These are phyloP conservation scores for Cenchrus fungigraminus DNA, from an alignment of 176 grass and related monocot genomes.

Conservation along the genomic window DNA sequence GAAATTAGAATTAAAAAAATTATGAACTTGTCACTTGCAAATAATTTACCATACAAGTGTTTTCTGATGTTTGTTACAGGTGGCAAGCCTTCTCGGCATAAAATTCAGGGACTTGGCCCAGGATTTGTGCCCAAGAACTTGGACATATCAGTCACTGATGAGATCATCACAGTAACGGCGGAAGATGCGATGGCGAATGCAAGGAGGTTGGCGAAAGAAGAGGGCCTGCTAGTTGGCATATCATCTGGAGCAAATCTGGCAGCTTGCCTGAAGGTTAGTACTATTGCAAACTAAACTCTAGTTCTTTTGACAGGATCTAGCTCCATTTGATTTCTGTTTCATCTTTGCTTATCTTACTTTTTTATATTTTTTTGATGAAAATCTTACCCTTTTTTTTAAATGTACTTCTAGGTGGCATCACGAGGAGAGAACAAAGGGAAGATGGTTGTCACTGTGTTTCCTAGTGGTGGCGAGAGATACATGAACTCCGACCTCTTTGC, in stretches of 20 bases:
- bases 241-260: constrained; percentile 79
- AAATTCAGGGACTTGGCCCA: constrained; percentile 73
- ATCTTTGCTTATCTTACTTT: no score
- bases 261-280: constrained; percentile 57
- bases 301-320: no score
- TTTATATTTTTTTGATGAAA: no score
- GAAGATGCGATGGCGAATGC: constrained; percentile 61
- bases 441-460: no score
- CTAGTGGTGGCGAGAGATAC: no score
- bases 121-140: constrained; percentile 61
- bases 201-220: constrained; percentile 65
- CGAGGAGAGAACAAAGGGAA: no score
- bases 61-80: constrained; percentile 41
- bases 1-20: no score
- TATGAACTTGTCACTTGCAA: no score
- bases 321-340: no score
- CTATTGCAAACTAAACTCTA: background rate
- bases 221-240: constrained; percentile 71
- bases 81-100: constrained; percentile 57
- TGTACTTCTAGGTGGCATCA: no score
- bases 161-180: constrained; percentile 55
- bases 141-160: constrained; percentile 60
- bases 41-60: background rate
- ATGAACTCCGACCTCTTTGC: no score
- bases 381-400: no score